Conservation (phyloP, 2,329 filamentous ascomycete species). For the Atkinsonella texensis region DNA sequence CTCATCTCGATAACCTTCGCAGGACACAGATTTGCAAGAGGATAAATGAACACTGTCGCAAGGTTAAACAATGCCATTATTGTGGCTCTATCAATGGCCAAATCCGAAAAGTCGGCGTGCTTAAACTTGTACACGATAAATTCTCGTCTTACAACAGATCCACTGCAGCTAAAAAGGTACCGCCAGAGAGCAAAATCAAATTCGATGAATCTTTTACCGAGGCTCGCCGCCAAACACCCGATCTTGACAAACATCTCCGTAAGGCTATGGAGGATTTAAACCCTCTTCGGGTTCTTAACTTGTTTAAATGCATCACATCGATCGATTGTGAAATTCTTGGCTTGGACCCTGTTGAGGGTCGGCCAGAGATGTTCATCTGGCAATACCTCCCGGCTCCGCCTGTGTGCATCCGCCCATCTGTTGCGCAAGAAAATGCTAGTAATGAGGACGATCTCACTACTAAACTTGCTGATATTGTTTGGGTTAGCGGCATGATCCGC, state of each 20-base stretch:
- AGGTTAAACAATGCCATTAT: conserved; percentile 69
- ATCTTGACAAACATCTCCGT: conserved; percentile 80
- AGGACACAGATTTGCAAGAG: conserved; percentile 75
- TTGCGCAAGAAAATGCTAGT: conserved; percentile 82
- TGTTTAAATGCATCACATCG: conserved; percentile 79
- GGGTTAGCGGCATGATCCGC: conserved; percentile 78
- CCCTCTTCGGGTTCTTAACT: conserved; percentile 73
- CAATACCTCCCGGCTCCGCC: conserved; percentile 90
- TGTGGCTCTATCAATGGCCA: conserved; percentile 79
- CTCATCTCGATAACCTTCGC: conserved; percentile 75
- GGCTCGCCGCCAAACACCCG: conserved; percentile 64
- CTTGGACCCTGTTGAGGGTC: conserved; percentile 71
- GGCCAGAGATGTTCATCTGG: conserved; percentile 97
- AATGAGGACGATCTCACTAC: conserved; percentile 96
- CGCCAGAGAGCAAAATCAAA: conserved; percentile 67
- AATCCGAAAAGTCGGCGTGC: conserved; percentile 81
- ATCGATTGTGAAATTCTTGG: conserved; percentile 86
- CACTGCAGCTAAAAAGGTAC: conserved; percentile 70
- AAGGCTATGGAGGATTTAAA: conserved; percentile 94
- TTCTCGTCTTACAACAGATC: conserved; percentile 83
- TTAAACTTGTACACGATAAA: conserved; percentile 91
- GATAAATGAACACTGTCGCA: conserved; percentile 81
- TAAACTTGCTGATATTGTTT: conserved; percentile 92
- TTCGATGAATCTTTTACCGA: conserved; percentile 80
- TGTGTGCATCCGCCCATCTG: conserved; percentile 86